These are phyloP conservation scores for Abelmoschus esculentus DNA, from an alignment of 345 rosid genomes.

Conservation along the genomic window DNA sequence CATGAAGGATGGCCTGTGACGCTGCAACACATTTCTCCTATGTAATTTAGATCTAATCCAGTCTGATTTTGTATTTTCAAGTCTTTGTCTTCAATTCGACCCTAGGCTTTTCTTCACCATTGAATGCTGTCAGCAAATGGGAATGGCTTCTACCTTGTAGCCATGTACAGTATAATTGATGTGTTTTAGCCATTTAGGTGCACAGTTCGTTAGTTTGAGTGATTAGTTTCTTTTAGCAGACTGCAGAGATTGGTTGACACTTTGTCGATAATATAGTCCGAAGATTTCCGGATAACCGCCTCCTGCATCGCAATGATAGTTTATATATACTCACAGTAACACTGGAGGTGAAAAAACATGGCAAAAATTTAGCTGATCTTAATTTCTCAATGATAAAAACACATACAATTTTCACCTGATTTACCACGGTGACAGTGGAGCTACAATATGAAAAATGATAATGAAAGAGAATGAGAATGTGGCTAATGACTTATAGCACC, in stretches of 20 bases:
- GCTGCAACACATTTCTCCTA: neutral
- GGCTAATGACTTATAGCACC: slow-evolving; percentile 10
- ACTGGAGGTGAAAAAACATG: neutral
- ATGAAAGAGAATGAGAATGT: neutral
- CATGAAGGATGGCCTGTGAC: slow-evolving; percentile 12
- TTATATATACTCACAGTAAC: neutral
- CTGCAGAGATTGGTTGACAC: neutral
- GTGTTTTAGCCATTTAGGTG: slow-evolving; percentile 4
- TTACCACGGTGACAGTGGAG: neutral
- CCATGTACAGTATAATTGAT: slow-evolving; percentile 11
- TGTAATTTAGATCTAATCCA: neutral
- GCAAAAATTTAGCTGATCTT: slow-evolving; percentile 1
- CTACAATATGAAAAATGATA: slow-evolving; percentile 12
- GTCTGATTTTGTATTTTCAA: neutral
- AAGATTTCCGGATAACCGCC: neutral
- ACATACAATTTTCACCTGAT: slow-evolving; percentile 10
- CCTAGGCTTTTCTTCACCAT: slow-evolving; percentile 1
- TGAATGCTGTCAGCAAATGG: neutral
- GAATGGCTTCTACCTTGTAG: slow-evolving; percentile 4
- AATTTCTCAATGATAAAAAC: slow-evolving; percentile 13
- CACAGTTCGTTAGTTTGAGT: neutral
- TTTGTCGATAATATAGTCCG: neutral
- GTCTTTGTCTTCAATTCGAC: neutral
- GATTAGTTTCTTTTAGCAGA: neutral
- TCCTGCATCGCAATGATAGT: neutral